phyloP scores from a whole-genome alignment of 768 basidiomycete species.

The Pleurotus citrinopileatus region DNA sequence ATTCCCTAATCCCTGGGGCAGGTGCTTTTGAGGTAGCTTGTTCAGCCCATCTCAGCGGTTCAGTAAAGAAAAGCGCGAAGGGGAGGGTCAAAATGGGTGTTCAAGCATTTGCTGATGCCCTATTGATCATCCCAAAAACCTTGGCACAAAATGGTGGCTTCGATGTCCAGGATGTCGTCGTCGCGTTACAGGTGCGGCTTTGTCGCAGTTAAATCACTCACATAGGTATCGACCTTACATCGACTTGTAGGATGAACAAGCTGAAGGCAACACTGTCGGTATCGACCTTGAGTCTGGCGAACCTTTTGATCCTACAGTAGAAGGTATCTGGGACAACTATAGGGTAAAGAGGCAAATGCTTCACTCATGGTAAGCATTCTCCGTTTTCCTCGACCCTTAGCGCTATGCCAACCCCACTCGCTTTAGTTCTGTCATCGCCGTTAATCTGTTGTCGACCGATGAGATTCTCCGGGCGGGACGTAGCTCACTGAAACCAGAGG shows the following conservation, averaged over 20 bases:
- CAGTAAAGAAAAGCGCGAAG: conserved; percentile 83
- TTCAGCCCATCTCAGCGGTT: conserved; percentile 75
- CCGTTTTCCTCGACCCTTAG: conserved; percentile 13
- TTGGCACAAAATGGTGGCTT: conserved; percentile 94
- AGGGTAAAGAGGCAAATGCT: conserved; percentile 98
- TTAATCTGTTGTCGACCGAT: conserved; percentile 93
- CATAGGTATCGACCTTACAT: too few species aligned
- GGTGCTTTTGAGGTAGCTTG: conserved; percentile 97
- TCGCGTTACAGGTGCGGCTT: conserved; percentile 83
- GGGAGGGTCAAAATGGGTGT: conserved; percentile 97
- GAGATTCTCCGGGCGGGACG: conserved; percentile 91
- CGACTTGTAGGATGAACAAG: conserved; percentile 75
- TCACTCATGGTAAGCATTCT: conserved; percentile 76
- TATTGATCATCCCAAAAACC: conserved; percentile 95
- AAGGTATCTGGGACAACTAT: conserved; percentile 99
- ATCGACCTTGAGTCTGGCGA: conserved; percentile 92
- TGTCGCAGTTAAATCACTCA: too few species aligned
- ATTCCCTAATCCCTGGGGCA: conserved; percentile 87
- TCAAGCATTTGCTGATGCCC: conserved; percentile 93
- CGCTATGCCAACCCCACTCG: conserved; percentile 19
- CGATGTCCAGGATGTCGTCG: conserved; percentile 94
- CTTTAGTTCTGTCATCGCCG: conserved; percentile 91
- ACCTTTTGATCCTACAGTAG: conserved; percentile 92
- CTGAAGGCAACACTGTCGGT: conserved; percentile 91
- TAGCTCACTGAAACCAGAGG: conserved; percentile 83